Conservation (phyloP, 345 rosid genomes). For the Populus alba region DNA sequence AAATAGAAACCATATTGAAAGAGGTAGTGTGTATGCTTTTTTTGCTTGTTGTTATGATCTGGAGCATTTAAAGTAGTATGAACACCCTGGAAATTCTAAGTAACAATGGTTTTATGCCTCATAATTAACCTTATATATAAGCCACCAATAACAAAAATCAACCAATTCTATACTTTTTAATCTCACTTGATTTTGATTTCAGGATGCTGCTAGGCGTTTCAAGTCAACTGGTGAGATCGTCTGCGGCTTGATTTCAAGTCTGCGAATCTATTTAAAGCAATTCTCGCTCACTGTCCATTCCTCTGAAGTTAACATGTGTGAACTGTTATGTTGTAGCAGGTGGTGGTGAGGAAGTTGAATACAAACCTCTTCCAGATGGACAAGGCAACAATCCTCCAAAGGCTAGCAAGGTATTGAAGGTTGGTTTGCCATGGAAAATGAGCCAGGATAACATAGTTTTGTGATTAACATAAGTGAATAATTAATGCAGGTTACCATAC, state of each 20-base stretch:
- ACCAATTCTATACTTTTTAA: neutral
- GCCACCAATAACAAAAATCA: neutral
- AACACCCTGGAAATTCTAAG: too few species aligned
- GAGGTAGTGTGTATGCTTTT: neutral
- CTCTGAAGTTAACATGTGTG: neutral
- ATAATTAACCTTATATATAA: too few species aligned
- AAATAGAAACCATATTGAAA: constrained; percentile 6
- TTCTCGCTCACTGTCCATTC: neutral
- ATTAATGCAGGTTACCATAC: neutral
- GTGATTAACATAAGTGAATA: too few species aligned
- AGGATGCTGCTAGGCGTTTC: neutral
- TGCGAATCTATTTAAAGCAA: neutral
- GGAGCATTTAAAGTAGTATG: too few species aligned
- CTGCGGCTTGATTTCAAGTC: neutral
- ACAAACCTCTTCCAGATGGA: constrained; percentile 3
- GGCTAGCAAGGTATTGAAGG: neutral
- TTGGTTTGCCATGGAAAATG: neutral
- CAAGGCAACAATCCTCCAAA: neutral
- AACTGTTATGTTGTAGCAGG: neutral
- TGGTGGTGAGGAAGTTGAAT: neutral
- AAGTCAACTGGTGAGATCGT: neutral
- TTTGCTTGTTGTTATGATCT: neutral
- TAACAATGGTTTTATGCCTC: too few species aligned
- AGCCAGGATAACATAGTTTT: too few species aligned
- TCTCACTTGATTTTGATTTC: neutral